Evolutionary conservation across 371 early-diverging fungal genomes (phyloP), one percentile per base, ranked within the genome.

Genomic region (Mortierella sp.): DNA sequence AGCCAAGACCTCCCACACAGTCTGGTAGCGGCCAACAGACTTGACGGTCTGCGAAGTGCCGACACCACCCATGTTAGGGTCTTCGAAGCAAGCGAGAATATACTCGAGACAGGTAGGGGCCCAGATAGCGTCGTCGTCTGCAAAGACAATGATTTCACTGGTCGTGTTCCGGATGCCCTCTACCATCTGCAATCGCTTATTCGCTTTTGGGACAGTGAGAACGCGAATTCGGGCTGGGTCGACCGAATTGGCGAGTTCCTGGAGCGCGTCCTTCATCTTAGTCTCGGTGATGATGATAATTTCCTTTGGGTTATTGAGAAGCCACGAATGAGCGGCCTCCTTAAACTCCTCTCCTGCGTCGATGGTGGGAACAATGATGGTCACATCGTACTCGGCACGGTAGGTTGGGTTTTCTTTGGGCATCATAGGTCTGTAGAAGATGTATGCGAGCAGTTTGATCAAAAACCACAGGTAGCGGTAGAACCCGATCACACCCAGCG

Each of bases 101-200:
- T 89, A 92, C 45, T 84, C 81, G 7, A 90, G 73, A 85, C 88
- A 85, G 29, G 88, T 86, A 4, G 87, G 86, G 21, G 83, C 83
- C 91, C 92, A 92, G 26, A 92, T 85, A 16, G 88, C 92, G 73
- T 90, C 91, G 64, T 92, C 92, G 60, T 92, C 91, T 28, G 89
- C 87, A 70, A 92, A 92, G 4, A 92, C 91, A 60, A 88, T 83
- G 57, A 92, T 89, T 66, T 89, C 90, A 7, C 89, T 90, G 23
- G 82, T 81, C 1, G 88, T 85, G 50, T 87, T 86, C 65, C 87
- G 85, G 60, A 90, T 83, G 7, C 92, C 92, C 29, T 86, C 85
- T 4, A 88, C 88, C 92, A 92, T 92, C 73, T 92, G 91, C 12
- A 87, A 82, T 44, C 92, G 82, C 64, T 92, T 92, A 72, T 89